phyloP scores from a whole-genome alignment of 2,329 filamentous ascomycete genomes.

The Sarocladiaceae sp. region DNA sequence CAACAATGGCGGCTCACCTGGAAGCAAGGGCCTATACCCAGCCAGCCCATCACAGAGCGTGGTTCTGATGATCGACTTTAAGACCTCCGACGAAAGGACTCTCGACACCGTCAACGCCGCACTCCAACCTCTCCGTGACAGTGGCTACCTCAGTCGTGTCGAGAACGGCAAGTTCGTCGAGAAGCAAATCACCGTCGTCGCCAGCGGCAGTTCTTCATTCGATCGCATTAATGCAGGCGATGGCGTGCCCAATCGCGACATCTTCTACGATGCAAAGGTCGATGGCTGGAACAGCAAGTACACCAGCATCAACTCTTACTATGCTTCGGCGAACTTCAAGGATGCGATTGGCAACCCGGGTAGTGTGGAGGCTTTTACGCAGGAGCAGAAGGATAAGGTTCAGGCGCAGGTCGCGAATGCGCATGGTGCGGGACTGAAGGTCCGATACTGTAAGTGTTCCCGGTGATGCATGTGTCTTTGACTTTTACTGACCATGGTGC shows the following conservation, averaged over 20 bases:
- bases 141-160: constrained; percentile 52
- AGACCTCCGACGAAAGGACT: constrained; percentile 35
- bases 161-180: constrained; percentile 44
- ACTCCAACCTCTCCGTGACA: constrained; percentile 54
- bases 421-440: constrained; percentile 13
- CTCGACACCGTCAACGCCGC: constrained; percentile 22
- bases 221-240: constrained; percentile 13
- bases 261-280: constrained; percentile 58
- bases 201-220: constrained; percentile 45
- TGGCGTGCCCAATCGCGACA: constrained; percentile 37
- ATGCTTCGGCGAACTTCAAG: constrained; percentile 14
- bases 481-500: constrained; percentile 3
- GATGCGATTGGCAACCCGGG: constrained; percentile 12
- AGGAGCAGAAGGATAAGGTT: constrained; percentile 12
- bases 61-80: constrained; percentile 66
- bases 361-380: constrained; percentile 10
- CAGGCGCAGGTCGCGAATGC: constrained; percentile 12
- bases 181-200: constrained; percentile 64
- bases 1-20: constrained; percentile 14
- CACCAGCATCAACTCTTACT: constrained; percentile 14
- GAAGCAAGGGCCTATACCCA: constrained; percentile 49
- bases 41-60: constrained; percentile 48
- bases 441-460: constrained; percentile 15
- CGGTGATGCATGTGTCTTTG: background rate
- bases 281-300: constrained; percentile 12